Percentiles rank a stretch among this genome's conserved stretches.
phyloP scores from a whole-genome alignment of 2,329 filamentous ascomycete species.

The Aspergillus alliaceus region DNA sequence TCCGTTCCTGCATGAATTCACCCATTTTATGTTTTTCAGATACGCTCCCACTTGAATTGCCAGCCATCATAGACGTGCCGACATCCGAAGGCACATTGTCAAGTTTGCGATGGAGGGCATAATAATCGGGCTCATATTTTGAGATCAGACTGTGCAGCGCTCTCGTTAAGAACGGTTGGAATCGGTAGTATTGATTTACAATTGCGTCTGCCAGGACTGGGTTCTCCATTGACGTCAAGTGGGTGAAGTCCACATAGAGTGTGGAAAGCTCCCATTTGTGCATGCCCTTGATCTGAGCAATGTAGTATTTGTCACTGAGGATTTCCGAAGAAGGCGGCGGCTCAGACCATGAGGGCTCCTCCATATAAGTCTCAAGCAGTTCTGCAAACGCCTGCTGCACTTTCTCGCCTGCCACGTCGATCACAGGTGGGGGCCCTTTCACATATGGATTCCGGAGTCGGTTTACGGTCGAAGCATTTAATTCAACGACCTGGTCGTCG shows the following conservation, averaged over 20 bases:
- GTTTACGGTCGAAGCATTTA: constrained; percentile 49
- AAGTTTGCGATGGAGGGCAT: constrained; percentile 85
- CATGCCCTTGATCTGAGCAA: constrained; percentile 65
- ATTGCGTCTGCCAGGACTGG: constrained; percentile 83
- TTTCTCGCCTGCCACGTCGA: constrained; percentile 62
- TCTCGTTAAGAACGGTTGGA: constrained; percentile 84
- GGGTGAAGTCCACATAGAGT: constrained; percentile 69
- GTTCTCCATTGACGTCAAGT: constrained; percentile 74
- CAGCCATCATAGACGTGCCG: constrained; percentile 62
- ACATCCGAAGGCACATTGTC: constrained; percentile 67
- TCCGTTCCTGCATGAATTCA: constrained; percentile 63
- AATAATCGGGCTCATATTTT: constrained; percentile 92
- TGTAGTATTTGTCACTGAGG: constrained; percentile 64
- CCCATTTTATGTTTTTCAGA: constrained; percentile 58
- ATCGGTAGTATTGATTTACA: constrained; percentile 89
- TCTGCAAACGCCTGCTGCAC: constrained; percentile 64
- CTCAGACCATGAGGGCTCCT: constrained; percentile 56
- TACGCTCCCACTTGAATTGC: constrained; percentile 55
- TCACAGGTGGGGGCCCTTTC: constrained; percentile 57
- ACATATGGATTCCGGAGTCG: constrained; percentile 51
- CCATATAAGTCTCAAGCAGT: constrained; percentile 61
- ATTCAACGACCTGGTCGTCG: constrained; percentile 62
- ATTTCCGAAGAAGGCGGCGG: constrained; percentile 55
- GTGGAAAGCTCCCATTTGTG: constrained; percentile 62
- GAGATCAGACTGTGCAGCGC: constrained; percentile 90